phyloP scores from a whole-genome alignment of 176 grass and related monocot species.

The Canna indica region DNA sequence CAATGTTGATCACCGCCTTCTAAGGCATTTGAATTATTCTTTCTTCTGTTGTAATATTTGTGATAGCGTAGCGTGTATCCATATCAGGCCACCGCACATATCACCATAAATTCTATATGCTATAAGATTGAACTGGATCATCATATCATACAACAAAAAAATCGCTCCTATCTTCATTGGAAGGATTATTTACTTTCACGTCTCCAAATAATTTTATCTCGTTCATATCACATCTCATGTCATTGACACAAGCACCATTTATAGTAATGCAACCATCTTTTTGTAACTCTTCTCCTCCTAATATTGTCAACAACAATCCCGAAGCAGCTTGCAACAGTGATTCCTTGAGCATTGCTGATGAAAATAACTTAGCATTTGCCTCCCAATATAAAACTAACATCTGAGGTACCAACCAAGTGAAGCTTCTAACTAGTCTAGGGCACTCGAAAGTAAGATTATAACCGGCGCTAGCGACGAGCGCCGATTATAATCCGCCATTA shows the following conservation, averaged over 20 bases:
- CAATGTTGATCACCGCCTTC: too few relatives aligned
- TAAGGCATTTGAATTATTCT: too few relatives aligned
- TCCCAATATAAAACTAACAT: conserved; percentile 57
- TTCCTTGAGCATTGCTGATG: conserved; percentile 42
- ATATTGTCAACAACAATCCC: conserved; percentile 25
- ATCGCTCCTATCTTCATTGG: conserved; percentile 4
- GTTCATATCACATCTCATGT: neutral
- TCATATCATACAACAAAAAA: too few relatives aligned
- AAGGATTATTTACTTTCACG: conserved; percentile 18
- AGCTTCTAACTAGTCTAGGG: conserved; percentile 39
- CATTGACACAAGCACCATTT: conserved; percentile 6
- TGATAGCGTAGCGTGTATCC: too few relatives aligned
- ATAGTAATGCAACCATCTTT: conserved; percentile 1
- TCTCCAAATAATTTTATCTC: conserved; percentile 14
- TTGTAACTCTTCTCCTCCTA: neutral
- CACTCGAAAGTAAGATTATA: conserved; percentile 43
- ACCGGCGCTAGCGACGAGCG: too few relatives aligned
- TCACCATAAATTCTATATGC: too few relatives aligned
- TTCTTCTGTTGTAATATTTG: too few relatives aligned
- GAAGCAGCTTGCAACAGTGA: conserved; percentile 36
- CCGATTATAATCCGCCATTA: too few relatives aligned
- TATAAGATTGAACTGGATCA: too few relatives aligned
- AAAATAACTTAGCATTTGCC: conserved; percentile 37
- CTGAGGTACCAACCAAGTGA: conserved; percentile 50
- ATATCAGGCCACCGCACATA: too few relatives aligned